Conservation (phyloP, 2,329 filamentous ascomycete species). For the Botrytis aclada region DNA sequence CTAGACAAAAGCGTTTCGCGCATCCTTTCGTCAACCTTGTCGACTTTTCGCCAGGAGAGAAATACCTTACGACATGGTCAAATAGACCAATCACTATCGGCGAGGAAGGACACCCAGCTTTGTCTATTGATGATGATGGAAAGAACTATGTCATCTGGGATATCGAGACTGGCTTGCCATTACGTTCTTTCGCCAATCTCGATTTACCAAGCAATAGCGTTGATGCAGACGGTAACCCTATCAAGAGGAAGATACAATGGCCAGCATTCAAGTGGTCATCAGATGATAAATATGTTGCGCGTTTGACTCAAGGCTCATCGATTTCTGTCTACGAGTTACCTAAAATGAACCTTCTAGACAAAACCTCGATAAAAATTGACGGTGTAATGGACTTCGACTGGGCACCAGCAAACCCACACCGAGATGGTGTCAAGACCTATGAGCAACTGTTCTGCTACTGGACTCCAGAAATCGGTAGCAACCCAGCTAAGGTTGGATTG, state of each 20-base stretch:
- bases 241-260: conserved; percentile 95
- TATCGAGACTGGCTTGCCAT: conserved; percentile 79
- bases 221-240: conserved; percentile 60
- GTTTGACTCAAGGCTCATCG: conserved; percentile 80
- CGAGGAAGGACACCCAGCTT: conserved; percentile 77
- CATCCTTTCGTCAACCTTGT: conserved; percentile 95
- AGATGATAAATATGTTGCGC: conserved; percentile 94
- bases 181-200: conserved; percentile 90
- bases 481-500: conserved; percentile 92
- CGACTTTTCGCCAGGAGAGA: conserved; percentile 91
- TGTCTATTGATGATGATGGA: conserved; percentile 89
- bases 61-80: conserved; percentile 95
- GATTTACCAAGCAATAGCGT: conserved; percentile 65
- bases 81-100: conserved; percentile 89
- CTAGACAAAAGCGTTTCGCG: conserved; percentile 85
- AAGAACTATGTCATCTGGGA: conserved; percentile 99
- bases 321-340: conserved; percentile 91
- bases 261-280: conserved; percentile 99
- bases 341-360: conserved; percentile 85
- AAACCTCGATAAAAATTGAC: conserved; percentile 92
- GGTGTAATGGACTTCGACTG: conserved; percentile 98
- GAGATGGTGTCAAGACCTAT: conserved; percentile 84
- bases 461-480: conserved; percentile 97
- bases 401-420: conserved; percentile 78
- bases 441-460: conserved; percentile 98